A percentile compares a stretch with the other conserved stretches of the same genome.
These are phyloP conservation scores for Paraurostyla sp. DNA, from an alignment of 73 alveolate species.

Conservation along the genomic window DNA sequence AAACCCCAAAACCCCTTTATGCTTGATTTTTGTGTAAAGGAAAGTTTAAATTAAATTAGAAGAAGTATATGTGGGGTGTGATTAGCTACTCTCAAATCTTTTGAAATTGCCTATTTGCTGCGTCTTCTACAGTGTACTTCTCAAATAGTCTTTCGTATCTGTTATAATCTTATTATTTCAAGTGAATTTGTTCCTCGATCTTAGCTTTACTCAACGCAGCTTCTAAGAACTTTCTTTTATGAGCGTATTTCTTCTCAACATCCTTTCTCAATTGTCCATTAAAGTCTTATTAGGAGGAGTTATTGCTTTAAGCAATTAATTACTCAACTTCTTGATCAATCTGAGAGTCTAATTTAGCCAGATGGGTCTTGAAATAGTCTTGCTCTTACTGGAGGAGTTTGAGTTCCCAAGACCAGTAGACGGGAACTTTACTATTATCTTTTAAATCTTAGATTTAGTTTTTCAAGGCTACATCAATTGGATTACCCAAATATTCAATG, in stretches of 20 bases:
- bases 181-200: neutral
- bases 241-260: neutral
- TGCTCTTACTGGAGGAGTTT: slow-evolving; percentile 12
- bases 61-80: too few species aligned
- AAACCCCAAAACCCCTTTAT: too few species aligned
- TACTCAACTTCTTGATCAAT: neutral
- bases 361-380: neutral
- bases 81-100: too few species aligned
- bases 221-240: slow-evolving; percentile 19
- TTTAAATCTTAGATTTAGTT: neutral
- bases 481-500: slow-evolving; percentile 24
- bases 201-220: neutral
- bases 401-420: slow-evolving; percentile 50
- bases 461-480: slow-evolving; percentile 3
- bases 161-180: neutral
- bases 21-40: too few species aligned
- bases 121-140: too few species aligned
- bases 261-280: neutral
- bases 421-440: neutral
- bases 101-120: too few species aligned
- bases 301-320: neutral
- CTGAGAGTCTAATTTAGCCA: neutral
- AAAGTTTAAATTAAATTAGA: too few species aligned
- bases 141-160: slow-evolving; percentile 9
- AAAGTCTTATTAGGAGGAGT: neutral